Evolutionary conservation across 805 yeast species (phyloP).

Genomic region (Zygosaccharomyces kombuchaensis): DNA sequence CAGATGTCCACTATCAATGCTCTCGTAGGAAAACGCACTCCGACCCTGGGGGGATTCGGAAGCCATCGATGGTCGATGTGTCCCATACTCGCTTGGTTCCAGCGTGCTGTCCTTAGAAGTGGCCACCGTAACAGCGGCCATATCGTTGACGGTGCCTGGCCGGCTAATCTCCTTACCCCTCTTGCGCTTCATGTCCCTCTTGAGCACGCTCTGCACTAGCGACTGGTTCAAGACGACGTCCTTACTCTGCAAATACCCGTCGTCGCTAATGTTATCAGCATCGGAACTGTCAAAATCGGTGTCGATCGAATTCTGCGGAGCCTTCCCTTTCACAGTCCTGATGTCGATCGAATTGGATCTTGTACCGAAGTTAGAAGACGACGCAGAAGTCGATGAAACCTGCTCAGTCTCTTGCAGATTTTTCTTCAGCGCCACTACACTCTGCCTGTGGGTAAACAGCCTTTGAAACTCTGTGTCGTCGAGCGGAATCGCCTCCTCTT

Average conservation of each 20-base stretch:
- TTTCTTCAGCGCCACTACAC: slow-evolving; percentile 24
- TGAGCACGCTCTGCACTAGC: slow-evolving; percentile 17
- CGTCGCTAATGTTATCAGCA: slow-evolving; percentile 13
- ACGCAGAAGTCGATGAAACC: slow-evolving; percentile 4
- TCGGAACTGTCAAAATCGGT: slow-evolving; percentile 11
- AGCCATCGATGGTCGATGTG: not conserved
- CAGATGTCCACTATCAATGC: slow-evolving; percentile 8
- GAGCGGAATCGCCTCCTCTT: slow-evolving; percentile 18
- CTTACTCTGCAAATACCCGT: slow-evolving; percentile 19
- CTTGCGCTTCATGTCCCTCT: slow-evolving; percentile 25
- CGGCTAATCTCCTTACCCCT: slow-evolving; percentile 10
- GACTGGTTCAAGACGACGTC: slow-evolving; percentile 23
- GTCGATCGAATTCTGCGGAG: slow-evolving; percentile 1
- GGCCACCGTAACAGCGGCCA: not conserved
- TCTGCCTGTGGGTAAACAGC: slow-evolving; percentile 8
- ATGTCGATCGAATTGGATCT: slow-evolving; percentile 10
- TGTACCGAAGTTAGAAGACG: slow-evolving; percentile 3
- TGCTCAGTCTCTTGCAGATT: slow-evolving; percentile 15
- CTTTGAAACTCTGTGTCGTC: slow-evolving; percentile 8
- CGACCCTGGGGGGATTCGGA: not conserved
- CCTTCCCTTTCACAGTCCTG: slow-evolving; percentile 3
- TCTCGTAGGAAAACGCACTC: slow-evolving; percentile 10
- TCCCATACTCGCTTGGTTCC: not conserved
- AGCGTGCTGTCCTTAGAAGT: not conserved
- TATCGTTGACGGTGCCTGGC: not conserved